Conservation (phyloP, 2,329 filamentous ascomycete genomes). For the Bipolaris zeicola region DNA sequence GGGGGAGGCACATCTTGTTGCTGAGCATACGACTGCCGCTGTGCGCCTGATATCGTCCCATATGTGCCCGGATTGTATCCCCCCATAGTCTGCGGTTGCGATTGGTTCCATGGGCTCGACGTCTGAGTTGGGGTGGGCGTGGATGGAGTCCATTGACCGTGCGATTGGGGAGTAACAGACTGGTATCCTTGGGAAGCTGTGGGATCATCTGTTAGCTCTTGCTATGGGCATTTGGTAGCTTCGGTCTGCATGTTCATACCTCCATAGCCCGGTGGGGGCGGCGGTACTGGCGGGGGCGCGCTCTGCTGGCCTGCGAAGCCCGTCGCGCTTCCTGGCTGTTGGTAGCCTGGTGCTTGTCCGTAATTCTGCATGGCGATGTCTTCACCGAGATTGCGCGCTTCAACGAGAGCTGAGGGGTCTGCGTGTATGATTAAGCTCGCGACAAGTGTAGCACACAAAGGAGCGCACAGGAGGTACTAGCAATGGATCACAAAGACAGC, state of each 20-base stretch:
- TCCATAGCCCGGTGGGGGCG: constrained; percentile 38
- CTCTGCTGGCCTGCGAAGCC: constrained; percentile 35
- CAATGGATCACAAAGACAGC: constrained; percentile 12
- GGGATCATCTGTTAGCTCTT: constrained; percentile 1
- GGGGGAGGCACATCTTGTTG: constrained; percentile 42
- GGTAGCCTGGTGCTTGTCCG: constrained; percentile 34
- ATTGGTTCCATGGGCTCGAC: constrained; percentile 33
- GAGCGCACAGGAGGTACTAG: constrained; percentile 17
- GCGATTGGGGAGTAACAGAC: constrained; percentile 28
- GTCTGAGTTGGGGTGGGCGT: constrained; percentile 28
- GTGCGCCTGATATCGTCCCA: constrained; percentile 38
- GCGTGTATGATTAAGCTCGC: constrained; percentile 23
- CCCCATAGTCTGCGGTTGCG: constrained; percentile 26
- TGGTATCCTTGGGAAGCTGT: constrained; percentile 32
- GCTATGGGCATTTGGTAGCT: neutral
- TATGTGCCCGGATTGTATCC: constrained; percentile 44
- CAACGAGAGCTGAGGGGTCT: constrained; percentile 17
- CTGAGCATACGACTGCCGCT: constrained; percentile 24
- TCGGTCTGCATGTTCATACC: constrained; percentile 21
- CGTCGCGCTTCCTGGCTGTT: constrained; percentile 39
- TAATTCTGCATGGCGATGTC: constrained; percentile 41
- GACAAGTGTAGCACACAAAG: constrained; percentile 8
- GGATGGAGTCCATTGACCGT: constrained; percentile 41
- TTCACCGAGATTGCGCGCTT: constrained; percentile 3
- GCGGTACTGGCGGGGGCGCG: constrained; percentile 18